Percentiles rank a stretch among this genome's conserved stretches.
These are phyloP conservation scores for Tetrahymena malaccensis DNA, from an alignment of 73 alveolate species.

Conservation along the genomic window DNA sequence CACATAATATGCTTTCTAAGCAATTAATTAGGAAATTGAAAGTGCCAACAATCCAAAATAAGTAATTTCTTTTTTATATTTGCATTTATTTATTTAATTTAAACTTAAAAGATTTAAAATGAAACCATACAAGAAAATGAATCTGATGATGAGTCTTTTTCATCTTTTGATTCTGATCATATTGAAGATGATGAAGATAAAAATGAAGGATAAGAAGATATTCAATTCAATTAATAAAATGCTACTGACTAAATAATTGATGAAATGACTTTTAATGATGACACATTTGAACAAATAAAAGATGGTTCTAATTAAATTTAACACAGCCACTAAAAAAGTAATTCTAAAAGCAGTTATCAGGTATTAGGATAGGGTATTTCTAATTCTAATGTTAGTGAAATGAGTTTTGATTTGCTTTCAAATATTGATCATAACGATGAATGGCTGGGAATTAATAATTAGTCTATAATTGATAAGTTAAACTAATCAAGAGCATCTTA, in stretches of 20 bases:
- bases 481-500: background rate
- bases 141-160: background rate
- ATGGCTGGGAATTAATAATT: background rate
- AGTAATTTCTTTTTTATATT: background rate
- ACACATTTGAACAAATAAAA: background rate
- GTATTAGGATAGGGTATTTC: background rate
- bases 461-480: background rate
- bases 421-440: background rate
- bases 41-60: background rate
- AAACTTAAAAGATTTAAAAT: background rate
- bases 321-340: background rate
- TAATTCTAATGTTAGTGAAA: background rate
- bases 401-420: background rate
- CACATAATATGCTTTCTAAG: background rate
- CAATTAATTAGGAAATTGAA: background rate
- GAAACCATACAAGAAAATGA: background rate
- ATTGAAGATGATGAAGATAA: background rate
- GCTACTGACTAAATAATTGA: background rate
- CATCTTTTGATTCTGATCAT: background rate
- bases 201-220: background rate
- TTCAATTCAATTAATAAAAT: background rate
- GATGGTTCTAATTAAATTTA: background rate
- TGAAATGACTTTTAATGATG: background rate
- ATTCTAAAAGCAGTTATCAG: background rate
- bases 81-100: background rate